A percentile compares a stretch with the other conserved stretches of the same genome.
phyloP scores from a whole-genome alignment of 148 eudicot genomes.

The Diospyros kaki region DNA sequence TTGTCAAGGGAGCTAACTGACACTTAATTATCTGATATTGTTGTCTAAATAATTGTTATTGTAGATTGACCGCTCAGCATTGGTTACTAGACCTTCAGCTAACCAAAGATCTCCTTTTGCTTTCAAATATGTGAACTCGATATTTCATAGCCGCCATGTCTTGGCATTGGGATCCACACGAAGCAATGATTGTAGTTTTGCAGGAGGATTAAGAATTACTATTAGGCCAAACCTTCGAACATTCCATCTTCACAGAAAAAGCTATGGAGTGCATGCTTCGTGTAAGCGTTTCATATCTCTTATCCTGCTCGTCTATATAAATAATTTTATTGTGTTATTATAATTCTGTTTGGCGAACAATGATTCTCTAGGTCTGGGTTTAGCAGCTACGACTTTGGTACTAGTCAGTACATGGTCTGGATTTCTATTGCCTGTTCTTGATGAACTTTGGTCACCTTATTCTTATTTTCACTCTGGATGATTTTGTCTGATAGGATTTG shows the following conservation, averaged over 20 bases:
- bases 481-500: background rate
- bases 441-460: background rate
- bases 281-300: conserved; percentile 41
- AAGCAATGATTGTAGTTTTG: conserved; percentile 35
- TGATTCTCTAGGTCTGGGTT: too few relatives aligned
- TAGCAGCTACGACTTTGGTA: too few relatives aligned
- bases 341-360: background rate
- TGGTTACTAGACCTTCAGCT: conserved; percentile 21
- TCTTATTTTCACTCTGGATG: background rate
- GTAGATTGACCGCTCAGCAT: conserved; percentile 34
- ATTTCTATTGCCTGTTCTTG: background rate
- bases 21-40: background rate
- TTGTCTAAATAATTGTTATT: conserved; percentile 14
- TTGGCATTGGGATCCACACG: conserved; percentile 23
- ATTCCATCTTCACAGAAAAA: conserved; percentile 24
- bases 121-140: conserved; percentile 22
- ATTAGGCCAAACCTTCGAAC: conserved; percentile 24
- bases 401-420: background rate
- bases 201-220: conserved; percentile 39
- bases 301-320: conserved; percentile 4
- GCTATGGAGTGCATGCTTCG: conserved; percentile 39
- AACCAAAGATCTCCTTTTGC: conserved; percentile 26
- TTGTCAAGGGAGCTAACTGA: background rate
- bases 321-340: background rate
- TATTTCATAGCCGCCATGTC: conserved; percentile 26